Evolutionary conservation across 805 yeast genomes (phyloP).

Genomic region (Suhomyces prunicola): DNA sequence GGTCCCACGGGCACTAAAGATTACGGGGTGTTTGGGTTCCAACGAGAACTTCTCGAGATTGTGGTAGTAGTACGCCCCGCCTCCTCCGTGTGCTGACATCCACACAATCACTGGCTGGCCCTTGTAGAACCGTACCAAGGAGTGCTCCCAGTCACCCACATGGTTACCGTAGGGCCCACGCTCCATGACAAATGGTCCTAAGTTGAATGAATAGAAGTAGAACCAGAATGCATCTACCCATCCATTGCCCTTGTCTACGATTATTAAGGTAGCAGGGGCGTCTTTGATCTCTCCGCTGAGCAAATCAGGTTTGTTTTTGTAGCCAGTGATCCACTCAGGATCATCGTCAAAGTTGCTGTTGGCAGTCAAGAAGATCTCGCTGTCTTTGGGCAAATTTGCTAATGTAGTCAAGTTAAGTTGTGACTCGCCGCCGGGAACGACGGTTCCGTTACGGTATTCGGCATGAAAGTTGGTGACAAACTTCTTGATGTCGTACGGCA

Average conservation of each 20-base stretch:
- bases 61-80: constrained; percentile 79
- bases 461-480: constrained; percentile 67
- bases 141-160: constrained; percentile 98
- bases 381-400: constrained; percentile 26
- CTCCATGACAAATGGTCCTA: constrained; percentile 98
- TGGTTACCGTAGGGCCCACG: constrained; percentile 96
- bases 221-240: constrained; percentile 97
- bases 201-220: constrained; percentile 87
- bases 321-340: constrained; percentile 87
- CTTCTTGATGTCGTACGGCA: constrained; percentile 76
- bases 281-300: constrained; percentile 65
- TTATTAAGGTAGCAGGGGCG: constrained; percentile 80
- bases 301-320: constrained; percentile 60
- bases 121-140: constrained; percentile 75
- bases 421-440: constrained; percentile 29
- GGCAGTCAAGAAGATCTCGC: constrained; percentile 58
- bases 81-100: constrained; percentile 99
- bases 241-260: constrained; percentile 90
- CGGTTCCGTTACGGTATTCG: constrained; percentile 48
- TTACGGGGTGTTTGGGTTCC: constrained; percentile 55
- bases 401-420: constrained; percentile 32
- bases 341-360: constrained; percentile 62
- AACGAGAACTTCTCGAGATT: constrained; percentile 63
- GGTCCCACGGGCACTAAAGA: constrained; percentile 92
- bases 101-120: constrained; percentile 82